Base-by-base conservation (phyloP, 2,329 filamentous ascomycete species). In the Epicoccum nigrum region DNA sequence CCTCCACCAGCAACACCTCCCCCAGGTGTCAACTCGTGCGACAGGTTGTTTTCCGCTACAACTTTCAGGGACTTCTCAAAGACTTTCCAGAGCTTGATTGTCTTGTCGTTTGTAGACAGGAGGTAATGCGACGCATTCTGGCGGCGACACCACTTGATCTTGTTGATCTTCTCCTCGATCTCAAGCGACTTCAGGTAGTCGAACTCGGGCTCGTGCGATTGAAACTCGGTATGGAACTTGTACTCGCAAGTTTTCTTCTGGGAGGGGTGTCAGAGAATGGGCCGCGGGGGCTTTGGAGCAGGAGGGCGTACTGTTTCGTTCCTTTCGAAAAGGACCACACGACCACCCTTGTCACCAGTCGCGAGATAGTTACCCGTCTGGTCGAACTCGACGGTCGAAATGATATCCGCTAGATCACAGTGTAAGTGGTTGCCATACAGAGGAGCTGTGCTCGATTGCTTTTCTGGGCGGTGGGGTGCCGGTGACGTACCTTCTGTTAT, bases 181-280 rank as follows among this genome's bases (percentile, higher is more conserved):
- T 99, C 94, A 65, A 99, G 84, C 27, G 94, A 99, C 79, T 99
- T 99, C 62, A 99, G 85, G 75, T 99, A 99, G 77, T 99, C 94
- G 76, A 99, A 99, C 77, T 99, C 94, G 58, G 94, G 94, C 74
- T 99, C 94, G 79, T 99, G 94, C 67, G 94, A 99, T 80, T 99
- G 94, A 69, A 99, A 99, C 74, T 99, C 94, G 75, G 94, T 99
- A 77, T 99, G 94, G 76, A 99, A 99, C 77, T 97, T 99, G 83
- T 99, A 99, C 77, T 99, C 94, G 85, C 94, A 99, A 42, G 94
- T 97, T 86, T 97, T 99, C 86, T 99, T 97, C 92, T 97, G 71
- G 55, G 13, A 4, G 17, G 11, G 7, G 17, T 25, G 38, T 68
- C 38, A 68, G 64, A 15, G n/a, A 9, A 34, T 12, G 9, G 16